A percentile compares a stretch with the other conserved stretches of the same genome.
Evolutionary conservation across 83 land plant genomes (phyloP).

Genomic region (Diphasiastrum complanatum): DNA sequence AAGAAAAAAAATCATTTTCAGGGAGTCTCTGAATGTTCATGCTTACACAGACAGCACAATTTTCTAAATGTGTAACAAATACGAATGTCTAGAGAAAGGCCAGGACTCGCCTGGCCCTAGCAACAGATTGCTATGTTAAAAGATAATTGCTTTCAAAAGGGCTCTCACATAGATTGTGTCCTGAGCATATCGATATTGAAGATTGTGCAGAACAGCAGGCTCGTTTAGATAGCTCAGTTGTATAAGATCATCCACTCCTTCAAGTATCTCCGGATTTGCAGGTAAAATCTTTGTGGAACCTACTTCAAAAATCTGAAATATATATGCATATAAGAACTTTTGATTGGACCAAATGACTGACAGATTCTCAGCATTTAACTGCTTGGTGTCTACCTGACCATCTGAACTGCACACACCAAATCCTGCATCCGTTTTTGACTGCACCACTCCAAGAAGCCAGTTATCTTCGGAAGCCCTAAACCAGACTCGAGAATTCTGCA

Average conservation of each 20-base stretch:
- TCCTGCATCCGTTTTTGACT: constrained; percentile 1
- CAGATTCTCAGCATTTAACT: neutral
- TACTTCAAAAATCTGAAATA: constrained; percentile 3
- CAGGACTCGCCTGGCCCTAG: too few species aligned
- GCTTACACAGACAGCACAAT: constrained; percentile 2
- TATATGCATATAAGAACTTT: neutral
- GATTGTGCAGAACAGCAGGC: constrained; percentile 11
- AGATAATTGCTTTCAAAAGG: constrained; percentile 1
- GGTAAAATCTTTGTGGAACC: neutral
- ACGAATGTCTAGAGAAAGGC: too few species aligned
- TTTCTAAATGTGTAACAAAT: neutral
- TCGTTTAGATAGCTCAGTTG: constrained; percentile 14
- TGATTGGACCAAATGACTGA: neutral
- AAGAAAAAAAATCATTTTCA: neutral
- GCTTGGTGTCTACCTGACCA: constrained; percentile 3
- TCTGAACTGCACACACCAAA: constrained; percentile 11
- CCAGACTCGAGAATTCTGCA: constrained; percentile 29
- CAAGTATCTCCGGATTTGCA: constrained; percentile 12
- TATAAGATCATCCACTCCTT: constrained; percentile 13
- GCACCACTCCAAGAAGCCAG: constrained; percentile 20
- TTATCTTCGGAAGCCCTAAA: constrained; percentile 14
- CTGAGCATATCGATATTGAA: constrained; percentile 3
- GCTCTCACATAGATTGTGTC: constrained; percentile 3
- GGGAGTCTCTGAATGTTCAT: constrained; percentile 5
- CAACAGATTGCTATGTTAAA: too few species aligned